Base-by-base conservation (phyloP, 306 rosid species). In the Cucumis cinereus region DNA sequence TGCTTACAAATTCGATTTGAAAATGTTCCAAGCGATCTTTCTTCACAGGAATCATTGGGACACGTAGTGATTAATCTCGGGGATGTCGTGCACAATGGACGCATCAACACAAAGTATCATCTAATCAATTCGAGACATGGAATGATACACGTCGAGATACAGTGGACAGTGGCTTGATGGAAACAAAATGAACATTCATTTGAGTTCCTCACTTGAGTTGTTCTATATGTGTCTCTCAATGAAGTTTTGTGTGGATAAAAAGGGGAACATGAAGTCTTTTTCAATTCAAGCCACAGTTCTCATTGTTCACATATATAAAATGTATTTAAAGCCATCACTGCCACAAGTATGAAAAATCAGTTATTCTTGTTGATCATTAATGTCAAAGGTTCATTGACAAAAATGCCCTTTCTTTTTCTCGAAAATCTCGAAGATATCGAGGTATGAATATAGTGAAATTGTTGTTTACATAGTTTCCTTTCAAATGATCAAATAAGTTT, bases 111-210 rank as follows among this genome's bases (percentile, higher is more conserved):
- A 62, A 85, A 87, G 63, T 92, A 82, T 79, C 83, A 94, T 81
- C 85, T 94, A 33, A 94, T 88, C 62, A 84, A 94, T 77, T 94
- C 98, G 19, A 88, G 57, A 82, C 87, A 93, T 76, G 97, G 97
- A 40, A 87, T 67, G 77, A 84, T 93, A n/a, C 97, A 88, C 77
- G 78, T 88, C 77, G 96, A 93, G 81, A 83, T 91, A 22, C 64
- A 84, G 68, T 93, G 98, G 98, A 87, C 78, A 47, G 83, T 82
- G 79, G 81, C 83, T 81, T 90, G 58, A 70, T 81, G 86, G 36
- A 50, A 40, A 56, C 47, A 35, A 54, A 68, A 41, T 13, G 73
- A 66, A 40, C 17, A 19, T 40, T 10, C 13, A 14, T 2, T 12
- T 14, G 33, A 68, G 55, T 11, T 14, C 55, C 14, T 10, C 40